Evolutionary conservation across 148 eudicot genomes (phyloP).

Genomic region (Tetragonia tetragonoides): DNA sequence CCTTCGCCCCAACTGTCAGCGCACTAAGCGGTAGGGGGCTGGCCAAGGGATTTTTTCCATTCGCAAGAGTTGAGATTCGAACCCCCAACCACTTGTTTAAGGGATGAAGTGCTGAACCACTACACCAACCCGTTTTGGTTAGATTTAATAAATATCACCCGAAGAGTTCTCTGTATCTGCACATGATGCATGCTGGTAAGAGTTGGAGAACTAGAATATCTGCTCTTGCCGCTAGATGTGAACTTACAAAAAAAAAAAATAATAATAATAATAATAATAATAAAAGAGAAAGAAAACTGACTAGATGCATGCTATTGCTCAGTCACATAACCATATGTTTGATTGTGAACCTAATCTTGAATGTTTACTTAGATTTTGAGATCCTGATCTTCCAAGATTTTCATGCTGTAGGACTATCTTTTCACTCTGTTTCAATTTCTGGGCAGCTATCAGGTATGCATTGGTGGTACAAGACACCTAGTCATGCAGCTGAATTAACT

Average conservation of each 20-base stretch:
- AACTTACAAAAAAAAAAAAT: background rate
- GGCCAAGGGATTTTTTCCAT: too few species aligned
- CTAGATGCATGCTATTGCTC: background rate
- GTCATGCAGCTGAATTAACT: slow-evolving; percentile 97
- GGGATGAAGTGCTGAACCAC: too few species aligned
- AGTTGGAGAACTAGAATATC: slow-evolving; percentile 2
- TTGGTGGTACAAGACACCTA: slow-evolving; percentile 97
- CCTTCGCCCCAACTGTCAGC: too few species aligned
- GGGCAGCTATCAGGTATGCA: slow-evolving; percentile 76
- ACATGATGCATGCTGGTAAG: background rate
- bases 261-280: background rate
- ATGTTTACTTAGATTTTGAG: background rate
- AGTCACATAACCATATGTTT: background rate
- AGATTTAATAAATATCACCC: background rate
- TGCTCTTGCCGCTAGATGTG: slow-evolving; percentile 2
- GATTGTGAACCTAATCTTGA: slow-evolving; percentile 10
- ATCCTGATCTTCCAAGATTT: background rate
- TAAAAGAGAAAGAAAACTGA: background rate
- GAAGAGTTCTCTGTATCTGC: background rate
- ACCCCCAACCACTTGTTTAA: too few species aligned
- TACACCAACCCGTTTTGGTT: too few species aligned
- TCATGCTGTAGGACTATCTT: slow-evolving; percentile 15
- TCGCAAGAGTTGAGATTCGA: too few species aligned
- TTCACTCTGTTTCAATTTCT: slow-evolving; percentile 22
- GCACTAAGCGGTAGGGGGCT: too few species aligned